These are phyloP conservation scores for Mycena venus DNA, from an alignment of 768 basidiomycete species.

Conservation along the genomic window DNA sequence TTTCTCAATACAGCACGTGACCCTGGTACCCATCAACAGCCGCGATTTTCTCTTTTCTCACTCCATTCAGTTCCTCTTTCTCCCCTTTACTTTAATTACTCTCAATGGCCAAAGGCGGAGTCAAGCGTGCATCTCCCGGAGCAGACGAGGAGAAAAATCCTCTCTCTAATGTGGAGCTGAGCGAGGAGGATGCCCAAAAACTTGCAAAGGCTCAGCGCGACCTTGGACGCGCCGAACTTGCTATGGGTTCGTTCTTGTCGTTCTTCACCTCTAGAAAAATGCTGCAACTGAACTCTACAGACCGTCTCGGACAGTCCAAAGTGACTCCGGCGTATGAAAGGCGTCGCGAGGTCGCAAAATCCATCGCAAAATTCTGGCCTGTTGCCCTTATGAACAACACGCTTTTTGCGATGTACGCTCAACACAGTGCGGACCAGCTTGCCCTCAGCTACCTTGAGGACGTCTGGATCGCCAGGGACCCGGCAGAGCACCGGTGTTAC, in stretches of 20 bases:
- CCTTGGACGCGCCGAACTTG: constrained; percentile 77
- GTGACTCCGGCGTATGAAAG: constrained; percentile 76
- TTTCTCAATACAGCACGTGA: not conserved
- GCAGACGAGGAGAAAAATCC: constrained; percentile 81
- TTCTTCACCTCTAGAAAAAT: not conserved
- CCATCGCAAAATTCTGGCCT: constrained; percentile 88
- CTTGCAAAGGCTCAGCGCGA: constrained; percentile 76
- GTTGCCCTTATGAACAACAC: constrained; percentile 83
- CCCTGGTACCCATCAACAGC: not conserved
- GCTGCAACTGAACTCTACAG: constrained; percentile 51
- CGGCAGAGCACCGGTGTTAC: constrained; percentile 83
- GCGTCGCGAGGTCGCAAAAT: constrained; percentile 75
- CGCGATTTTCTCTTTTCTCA: constrained; percentile 4
- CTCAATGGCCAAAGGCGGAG: constrained; percentile 61
- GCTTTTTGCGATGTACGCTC: constrained; percentile 72
- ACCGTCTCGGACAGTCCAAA: constrained; percentile 72
- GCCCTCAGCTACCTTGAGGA: constrained; percentile 90
- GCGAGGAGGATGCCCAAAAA: constrained; percentile 79
- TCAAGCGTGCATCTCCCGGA: constrained; percentile 87
- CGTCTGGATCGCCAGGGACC: constrained; percentile 84
- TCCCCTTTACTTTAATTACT: constrained; percentile 34
- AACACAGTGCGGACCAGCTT: constrained; percentile 82
- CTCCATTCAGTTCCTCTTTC: constrained; percentile 10
- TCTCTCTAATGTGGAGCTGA: constrained; percentile 75
- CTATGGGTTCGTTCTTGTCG: constrained; percentile 68